Percentiles rank a stretch among this genome's conserved stretches.
Conservation (phyloP, 805 yeast genomes). For the Candida easanensis region DNA sequence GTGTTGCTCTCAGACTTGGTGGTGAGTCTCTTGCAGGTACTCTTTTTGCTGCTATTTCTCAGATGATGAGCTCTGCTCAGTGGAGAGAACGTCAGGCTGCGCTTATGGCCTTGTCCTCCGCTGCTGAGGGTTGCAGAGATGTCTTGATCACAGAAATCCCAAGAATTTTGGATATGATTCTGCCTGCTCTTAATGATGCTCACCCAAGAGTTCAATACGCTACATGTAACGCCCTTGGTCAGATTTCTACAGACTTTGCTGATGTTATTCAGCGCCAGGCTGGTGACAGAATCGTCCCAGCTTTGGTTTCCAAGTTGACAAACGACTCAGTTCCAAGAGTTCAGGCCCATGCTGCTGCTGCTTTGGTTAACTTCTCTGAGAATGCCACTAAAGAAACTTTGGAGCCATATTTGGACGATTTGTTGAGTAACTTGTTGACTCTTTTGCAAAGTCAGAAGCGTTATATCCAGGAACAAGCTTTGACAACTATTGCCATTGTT, state of each 20-base stretch:
- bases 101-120: slow-evolving; percentile 92
- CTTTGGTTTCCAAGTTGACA: slow-evolving; percentile 77
- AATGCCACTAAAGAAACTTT: slow-evolving; percentile 82
- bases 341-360: slow-evolving; percentile 98
- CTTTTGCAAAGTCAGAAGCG: slow-evolving; percentile 82
- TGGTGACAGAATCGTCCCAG: slow-evolving; percentile 80
- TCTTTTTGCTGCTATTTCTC: slow-evolving; percentile 80
- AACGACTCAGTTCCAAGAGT: slow-evolving; percentile 81
- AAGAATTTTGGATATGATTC: slow-evolving; percentile 74
- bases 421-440: slow-evolving; percentile 70
- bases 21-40: slow-evolving; percentile 85
- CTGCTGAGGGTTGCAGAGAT: slow-evolving; percentile 96
- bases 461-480: slow-evolving; percentile 95
- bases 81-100: slow-evolving; percentile 99
- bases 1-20: slow-evolving; percentile 79
- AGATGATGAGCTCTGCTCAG: slow-evolving; percentile 67
- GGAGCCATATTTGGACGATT: slow-evolving; percentile 88
- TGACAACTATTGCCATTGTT: slow-evolving; percentile 93
- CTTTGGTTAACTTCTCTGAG: slow-evolving; percentile 92
- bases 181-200: slow-evolving; percentile 80
- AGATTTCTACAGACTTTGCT: slow-evolving; percentile 94
- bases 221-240: slow-evolving; percentile 95
- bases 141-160: slow-evolving; percentile 80
- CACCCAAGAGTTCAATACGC: slow-evolving; percentile 97
- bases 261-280: slow-evolving; percentile 80